These are phyloP conservation scores for Psophocarpus tetragonolobus DNA, from an alignment of 306 rosid genomes.

Conservation along the genomic window DNA sequence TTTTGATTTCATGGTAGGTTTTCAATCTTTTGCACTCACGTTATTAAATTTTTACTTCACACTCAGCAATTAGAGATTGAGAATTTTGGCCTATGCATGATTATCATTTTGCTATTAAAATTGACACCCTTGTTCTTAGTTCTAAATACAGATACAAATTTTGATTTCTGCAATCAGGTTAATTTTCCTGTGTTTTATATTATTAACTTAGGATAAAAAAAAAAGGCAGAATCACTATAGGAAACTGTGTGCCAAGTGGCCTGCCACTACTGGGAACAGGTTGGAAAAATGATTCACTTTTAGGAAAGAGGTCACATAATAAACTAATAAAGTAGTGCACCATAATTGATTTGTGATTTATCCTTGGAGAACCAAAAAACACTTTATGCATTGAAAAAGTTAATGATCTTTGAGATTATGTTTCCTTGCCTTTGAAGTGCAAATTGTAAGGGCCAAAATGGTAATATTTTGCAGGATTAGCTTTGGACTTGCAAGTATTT, in stretches of 20 bases:
- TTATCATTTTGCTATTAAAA: neutral
- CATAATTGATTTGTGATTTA: neutral
- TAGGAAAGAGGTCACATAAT: neutral
- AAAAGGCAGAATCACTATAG: neutral
- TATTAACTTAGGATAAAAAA: neutral
- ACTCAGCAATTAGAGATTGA: neutral
- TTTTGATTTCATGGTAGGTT: constrained; percentile 67
- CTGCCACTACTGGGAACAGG: neutral
- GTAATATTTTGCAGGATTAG: constrained; percentile 54
- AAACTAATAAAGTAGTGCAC: neutral
- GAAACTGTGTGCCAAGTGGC: neutral
- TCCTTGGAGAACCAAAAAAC: neutral
- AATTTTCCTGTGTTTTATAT: neutral
- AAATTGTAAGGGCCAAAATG: neutral
- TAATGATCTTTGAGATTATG: neutral
- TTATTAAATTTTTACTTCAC: neutral
- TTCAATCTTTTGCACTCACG: neutral
- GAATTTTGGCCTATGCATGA: neutral
- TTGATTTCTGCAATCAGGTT: neutral
- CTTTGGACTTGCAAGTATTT: constrained; percentile 56
- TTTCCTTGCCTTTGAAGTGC: neutral
- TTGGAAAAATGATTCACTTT: neutral
- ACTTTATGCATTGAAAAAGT: neutral
- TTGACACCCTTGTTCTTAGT: neutral
- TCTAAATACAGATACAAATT: neutral